Evolutionary conservation across 805 yeast genomes (phyloP), one percentile per base, ranked within the genome.

Genomic region (Jamesozyma spencerorum): DNA sequence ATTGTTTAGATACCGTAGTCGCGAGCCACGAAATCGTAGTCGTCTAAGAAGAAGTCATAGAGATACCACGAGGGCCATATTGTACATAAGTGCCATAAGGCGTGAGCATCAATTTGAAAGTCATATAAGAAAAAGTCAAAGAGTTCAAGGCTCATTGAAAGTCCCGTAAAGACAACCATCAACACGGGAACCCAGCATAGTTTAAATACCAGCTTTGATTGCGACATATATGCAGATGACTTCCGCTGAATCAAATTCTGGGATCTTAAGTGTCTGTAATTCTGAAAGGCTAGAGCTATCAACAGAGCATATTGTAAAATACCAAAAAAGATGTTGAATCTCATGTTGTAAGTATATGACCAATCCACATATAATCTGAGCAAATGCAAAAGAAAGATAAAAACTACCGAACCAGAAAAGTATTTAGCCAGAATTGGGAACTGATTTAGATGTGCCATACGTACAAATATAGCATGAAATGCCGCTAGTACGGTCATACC

Each of bases 321-420:
- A 0, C 97, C 98, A 38, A 86, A 72, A 0, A 72, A 59, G 2
- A 92, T 79, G 53, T 92, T 90, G 20, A 92, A 94, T 47, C 75
- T 72, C 97, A 92, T 90, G 63, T 90, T 90, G 60, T 92, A 92
- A 2, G 94, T 80, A 62, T 90, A 90, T 43, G 86, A 82, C 90
- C 96, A 90, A 49, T 81, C 81, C 10, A 73, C 57, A 34, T 71
- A 64, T 27, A 92, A 65, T 45, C 90, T 70, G 27, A 72, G 55
- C 11, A 92, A 66, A 59, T 90, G 98, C 13, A 67, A 64, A 1
- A 67, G 18, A 48, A 84, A 86, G 22, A 82, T 71, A 0, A 65
- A 42, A 0, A 69, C 41, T 39, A 85, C 76, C 0, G 62, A 41
- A 0, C 57, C 34, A 0, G 73, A 60, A 38, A 79, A 67, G 1